phyloP scores from a whole-genome alignment of 1,284 basidiomycete species.

The Fistulina hepatica region DNA sequence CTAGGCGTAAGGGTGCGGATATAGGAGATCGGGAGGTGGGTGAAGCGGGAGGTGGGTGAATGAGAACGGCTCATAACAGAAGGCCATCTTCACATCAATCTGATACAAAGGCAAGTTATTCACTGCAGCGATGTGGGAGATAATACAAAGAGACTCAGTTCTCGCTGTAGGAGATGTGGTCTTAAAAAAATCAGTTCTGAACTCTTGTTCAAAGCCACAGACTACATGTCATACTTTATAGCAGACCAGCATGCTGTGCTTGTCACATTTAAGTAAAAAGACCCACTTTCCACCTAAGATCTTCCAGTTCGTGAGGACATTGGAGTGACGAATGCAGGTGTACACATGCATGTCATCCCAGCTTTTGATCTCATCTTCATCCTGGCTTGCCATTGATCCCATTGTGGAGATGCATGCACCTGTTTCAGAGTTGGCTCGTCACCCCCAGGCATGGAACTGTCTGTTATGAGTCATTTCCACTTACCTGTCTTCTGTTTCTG shows the following conservation, averaged over 20 bases:
- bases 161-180: constrained; percentile 33
- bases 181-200: constrained; percentile 29
- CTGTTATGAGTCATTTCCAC: no score
- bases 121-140: constrained; percentile 28
- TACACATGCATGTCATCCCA: constrained; percentile 21
- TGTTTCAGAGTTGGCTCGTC: constrained; percentile 15
- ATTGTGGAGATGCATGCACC: constrained; percentile 16
- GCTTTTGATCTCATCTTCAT: constrained; percentile 16
- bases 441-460: no score
- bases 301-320: constrained; percentile 16
- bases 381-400: constrained; percentile 17
- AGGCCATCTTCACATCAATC: no score
- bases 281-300: constrained; percentile 21
- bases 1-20: constrained; percentile 22
- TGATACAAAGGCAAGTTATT: constrained; percentile 30
- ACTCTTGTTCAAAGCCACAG: constrained; percentile 29
- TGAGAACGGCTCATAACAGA: no score
- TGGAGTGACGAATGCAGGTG: constrained; percentile 17
- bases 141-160: constrained; percentile 25
- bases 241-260: constrained; percentile 20
- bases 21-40: constrained; percentile 23
- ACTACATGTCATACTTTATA: constrained; percentile 29
- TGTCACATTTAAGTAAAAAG: constrained; percentile 22
- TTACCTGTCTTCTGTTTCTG: no score
- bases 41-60: constrained; percentile 26